A percentile compares a stretch with the other conserved stretches of the same genome.
These are phyloP conservation scores for Taiwanofungus camphoratus DNA, from an alignment of 1,284 basidiomycete genomes.

Conservation along the genomic window DNA sequence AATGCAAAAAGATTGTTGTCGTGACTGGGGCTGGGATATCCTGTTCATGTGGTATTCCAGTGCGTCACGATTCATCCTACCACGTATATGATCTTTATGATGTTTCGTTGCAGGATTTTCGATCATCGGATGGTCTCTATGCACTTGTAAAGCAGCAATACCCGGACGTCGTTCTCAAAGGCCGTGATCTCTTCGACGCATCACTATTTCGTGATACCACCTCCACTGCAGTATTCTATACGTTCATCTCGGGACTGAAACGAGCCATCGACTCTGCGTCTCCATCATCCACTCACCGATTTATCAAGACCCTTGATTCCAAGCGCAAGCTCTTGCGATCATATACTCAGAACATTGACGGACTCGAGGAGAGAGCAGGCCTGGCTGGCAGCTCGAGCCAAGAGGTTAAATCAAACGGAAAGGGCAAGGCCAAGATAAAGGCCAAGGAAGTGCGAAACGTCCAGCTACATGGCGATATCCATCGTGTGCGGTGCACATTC, in stretches of 20 bases:
- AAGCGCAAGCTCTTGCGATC: constrained; percentile 84
- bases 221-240: constrained; percentile 90
- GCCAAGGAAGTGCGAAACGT: constrained; percentile 75
- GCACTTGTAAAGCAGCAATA: constrained; percentile 81
- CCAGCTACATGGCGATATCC: constrained; percentile 90
- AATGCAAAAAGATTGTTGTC: constrained; percentile 79
- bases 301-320: constrained; percentile 79
- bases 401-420: constrained; percentile 43
- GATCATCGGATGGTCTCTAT: constrained; percentile 85
- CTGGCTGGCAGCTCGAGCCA: constrained; percentile 59
- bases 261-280: constrained; percentile 74
- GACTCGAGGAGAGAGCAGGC: constrained; percentile 80
- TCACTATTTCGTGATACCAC: constrained; percentile 78
- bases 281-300: constrained; percentile 83
- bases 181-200: constrained; percentile 87
- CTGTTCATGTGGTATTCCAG: constrained; percentile 89
- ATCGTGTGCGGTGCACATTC: constrained; percentile 78
- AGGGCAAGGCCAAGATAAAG: constrained; percentile 59
- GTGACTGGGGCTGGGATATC: constrained; percentile 92
- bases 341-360: constrained; percentile 97
- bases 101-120: constrained; percentile 65
- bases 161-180: constrained; percentile 79
- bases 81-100: background rate
- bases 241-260: constrained; percentile 90
- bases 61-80: constrained; percentile 35